These are phyloP conservation scores for Lachnellula arida DNA, from an alignment of 2,329 filamentous ascomycete genomes.

Conservation along the genomic window DNA sequence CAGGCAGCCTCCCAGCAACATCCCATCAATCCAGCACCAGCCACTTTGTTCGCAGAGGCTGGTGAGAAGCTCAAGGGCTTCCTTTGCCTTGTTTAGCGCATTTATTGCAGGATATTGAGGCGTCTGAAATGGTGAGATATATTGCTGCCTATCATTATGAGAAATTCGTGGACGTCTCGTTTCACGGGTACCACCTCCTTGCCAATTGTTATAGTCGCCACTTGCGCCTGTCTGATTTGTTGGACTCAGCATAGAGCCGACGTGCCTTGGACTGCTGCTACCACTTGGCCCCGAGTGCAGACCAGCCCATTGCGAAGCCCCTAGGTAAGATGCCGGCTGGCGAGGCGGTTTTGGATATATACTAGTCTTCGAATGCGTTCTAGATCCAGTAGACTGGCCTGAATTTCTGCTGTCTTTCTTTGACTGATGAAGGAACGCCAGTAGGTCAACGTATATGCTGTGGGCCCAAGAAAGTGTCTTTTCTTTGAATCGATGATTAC, in stretches of 20 bases:
- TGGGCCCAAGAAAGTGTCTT: slow-evolving; percentile 67
- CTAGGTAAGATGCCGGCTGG: slow-evolving; percentile 27
- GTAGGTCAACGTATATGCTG: slow-evolving; percentile 64
- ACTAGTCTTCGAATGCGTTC: slow-evolving; percentile 43
- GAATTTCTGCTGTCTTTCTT: slow-evolving; percentile 44
- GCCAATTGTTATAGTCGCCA: slow-evolving; percentile 15
- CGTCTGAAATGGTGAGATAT: slow-evolving; percentile 24
- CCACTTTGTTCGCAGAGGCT: slow-evolving; percentile 72
- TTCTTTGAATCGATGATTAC: slow-evolving; percentile 56
- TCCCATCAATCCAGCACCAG: slow-evolving; percentile 90
- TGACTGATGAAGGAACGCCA: slow-evolving; percentile 58
- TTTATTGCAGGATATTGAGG: slow-evolving; percentile 12
- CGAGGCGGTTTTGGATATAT: slow-evolving; percentile 48
- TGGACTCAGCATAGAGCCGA: neutral
- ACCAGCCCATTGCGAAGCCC: slow-evolving; percentile 16
- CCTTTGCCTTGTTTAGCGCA: slow-evolving; percentile 44
- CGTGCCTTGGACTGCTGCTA: neutral
- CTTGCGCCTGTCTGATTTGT: neutral
- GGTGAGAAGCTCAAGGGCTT: slow-evolving; percentile 67
- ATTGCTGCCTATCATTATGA: slow-evolving; percentile 25
- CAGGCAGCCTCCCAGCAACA: slow-evolving; percentile 85
- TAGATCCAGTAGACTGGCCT: slow-evolving; percentile 31
- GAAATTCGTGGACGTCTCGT: slow-evolving; percentile 10
- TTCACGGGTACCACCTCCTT: slow-evolving; percentile 8
- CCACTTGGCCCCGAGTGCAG: slow-evolving; percentile 7